A percentile compares a stretch with the other conserved stretches of the same genome.
Evolutionary conservation across 192 early-diverging fungal species (phyloP).

Genomic region (Glomus cerebriforme): DNA sequence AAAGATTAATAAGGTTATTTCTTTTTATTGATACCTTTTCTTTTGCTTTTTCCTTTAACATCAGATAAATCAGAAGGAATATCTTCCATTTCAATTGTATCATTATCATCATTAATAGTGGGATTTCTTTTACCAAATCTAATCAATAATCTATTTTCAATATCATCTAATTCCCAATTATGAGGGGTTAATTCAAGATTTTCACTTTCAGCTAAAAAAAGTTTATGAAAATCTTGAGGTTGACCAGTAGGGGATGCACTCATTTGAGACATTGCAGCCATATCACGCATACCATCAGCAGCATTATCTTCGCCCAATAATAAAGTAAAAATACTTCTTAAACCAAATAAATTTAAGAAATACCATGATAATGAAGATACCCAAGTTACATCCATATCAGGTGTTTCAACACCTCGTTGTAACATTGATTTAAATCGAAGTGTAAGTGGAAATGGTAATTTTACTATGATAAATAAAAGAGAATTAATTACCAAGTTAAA

Average conservation of each 20-base stretch:
- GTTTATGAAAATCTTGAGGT: constrained; percentile 82
- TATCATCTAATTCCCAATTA: constrained; percentile 76
- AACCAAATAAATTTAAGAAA: constrained; percentile 96
- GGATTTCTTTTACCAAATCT: constrained; percentile 65
- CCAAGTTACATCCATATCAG: constrained; percentile 97
- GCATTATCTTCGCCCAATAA: constrained; percentile 91
- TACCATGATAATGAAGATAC: constrained; percentile 98
- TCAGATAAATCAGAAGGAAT: neutral
- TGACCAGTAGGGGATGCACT: constrained; percentile 67
- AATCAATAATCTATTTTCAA: constrained; percentile 78
- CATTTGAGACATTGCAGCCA: constrained; percentile 91
- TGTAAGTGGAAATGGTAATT: constrained; percentile 94
- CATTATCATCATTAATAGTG: neutral
- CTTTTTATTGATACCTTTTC: neutral
- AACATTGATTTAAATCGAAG: constrained; percentile 98
- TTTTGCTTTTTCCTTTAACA: neutral
- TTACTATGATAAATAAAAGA: constrained; percentile 57
- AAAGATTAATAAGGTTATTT: too few relatives aligned
- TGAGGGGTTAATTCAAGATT: constrained; percentile 80
- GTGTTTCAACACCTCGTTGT: constrained; percentile 92
- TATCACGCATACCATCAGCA: constrained; percentile 83
- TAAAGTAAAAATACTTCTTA: constrained; percentile 87
- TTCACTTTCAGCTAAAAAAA: constrained; percentile 88
- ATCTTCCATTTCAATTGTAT: neutral
- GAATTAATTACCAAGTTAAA: neutral